Evolutionary conservation across 371 early-diverging fungal genomes (phyloP).

Genomic region (Mortierella sp.): DNA sequence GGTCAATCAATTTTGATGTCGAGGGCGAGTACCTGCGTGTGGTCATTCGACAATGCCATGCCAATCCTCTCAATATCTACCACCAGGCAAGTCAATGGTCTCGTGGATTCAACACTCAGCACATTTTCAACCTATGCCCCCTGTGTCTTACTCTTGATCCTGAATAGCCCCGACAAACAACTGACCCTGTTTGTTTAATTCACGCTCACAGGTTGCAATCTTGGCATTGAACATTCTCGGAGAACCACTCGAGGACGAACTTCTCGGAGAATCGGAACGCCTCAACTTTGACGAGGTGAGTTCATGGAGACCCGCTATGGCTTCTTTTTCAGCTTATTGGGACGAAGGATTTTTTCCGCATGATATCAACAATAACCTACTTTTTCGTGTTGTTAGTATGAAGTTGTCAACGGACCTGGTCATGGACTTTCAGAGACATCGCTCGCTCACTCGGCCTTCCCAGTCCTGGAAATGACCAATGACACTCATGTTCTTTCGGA

Average conservation of each 20-base stretch:
- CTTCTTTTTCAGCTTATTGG: not conserved
- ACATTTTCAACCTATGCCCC: not conserved
- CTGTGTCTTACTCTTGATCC: not conserved
- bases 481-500: slow-evolving; percentile 20
- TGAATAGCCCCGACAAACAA: not conserved
- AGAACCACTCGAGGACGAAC: slow-evolving; percentile 48
- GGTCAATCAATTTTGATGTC: slow-evolving; percentile 81
- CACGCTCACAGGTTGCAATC: slow-evolving; percentile 65
- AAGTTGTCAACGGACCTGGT: slow-evolving; percentile 53
- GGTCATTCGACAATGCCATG: slow-evolving; percentile 77
- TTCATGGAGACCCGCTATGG: not conserved
- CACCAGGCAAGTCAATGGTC: slow-evolving; percentile 71
- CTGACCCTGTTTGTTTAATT: not conserved
- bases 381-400: slow-evolving; percentile 15
- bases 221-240: slow-evolving; percentile 73
- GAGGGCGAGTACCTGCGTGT: slow-evolving; percentile 80
- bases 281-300: slow-evolving; percentile 42
- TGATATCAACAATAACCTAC: not conserved
- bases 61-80: slow-evolving; percentile 79
- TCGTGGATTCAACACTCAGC: not conserved
- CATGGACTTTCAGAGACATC: slow-evolving; percentile 49
- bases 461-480: slow-evolving; percentile 7
- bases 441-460: slow-evolving; percentile 23
- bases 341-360: not conserved
- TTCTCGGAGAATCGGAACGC: slow-evolving; percentile 43